Conservation (phyloP, 495 filamentous ascomycete genomes). For the Amphirosellinia nigrospora region DNA sequence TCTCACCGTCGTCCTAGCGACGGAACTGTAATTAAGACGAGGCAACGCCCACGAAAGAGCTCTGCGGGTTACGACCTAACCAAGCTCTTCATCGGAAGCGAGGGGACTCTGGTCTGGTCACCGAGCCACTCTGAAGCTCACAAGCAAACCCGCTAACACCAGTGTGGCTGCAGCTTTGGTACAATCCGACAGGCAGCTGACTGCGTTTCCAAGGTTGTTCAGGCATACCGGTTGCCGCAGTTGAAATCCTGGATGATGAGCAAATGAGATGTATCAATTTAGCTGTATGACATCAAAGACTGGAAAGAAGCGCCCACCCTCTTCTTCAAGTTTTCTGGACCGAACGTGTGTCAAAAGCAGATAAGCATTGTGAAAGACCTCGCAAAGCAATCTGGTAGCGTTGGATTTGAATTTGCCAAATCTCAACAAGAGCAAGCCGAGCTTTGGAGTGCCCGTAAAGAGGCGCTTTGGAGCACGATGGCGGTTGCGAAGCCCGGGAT, state of each 20-base stretch:
- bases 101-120: slow-evolving; percentile 92
- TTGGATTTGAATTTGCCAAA: slow-evolving; percentile 80
- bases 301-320: slow-evolving; percentile 86
- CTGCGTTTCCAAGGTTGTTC: slow-evolving; percentile 80
- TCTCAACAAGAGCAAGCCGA: slow-evolving; percentile 71
- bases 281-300: slow-evolving; percentile 69
- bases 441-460: slow-evolving; percentile 88
- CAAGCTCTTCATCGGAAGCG: slow-evolving; percentile 85
- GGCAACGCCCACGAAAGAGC: slow-evolving; percentile 76
- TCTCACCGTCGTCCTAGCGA: slow-evolving; percentile 93
- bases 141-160: slow-evolving; percentile 75
- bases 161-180: slow-evolving; percentile 81
- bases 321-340: slow-evolving; percentile 94
- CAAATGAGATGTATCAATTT: slow-evolving; percentile 93
- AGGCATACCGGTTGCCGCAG: slow-evolving; percentile 81
- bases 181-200: slow-evolving; percentile 79
- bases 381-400: slow-evolving; percentile 64
- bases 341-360: slow-evolving; percentile 75
- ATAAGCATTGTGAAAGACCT: slow-evolving; percentile 72
- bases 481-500: slow-evolving; percentile 62
- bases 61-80: slow-evolving; percentile 89
- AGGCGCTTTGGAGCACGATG: slow-evolving; percentile 79
- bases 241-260: slow-evolving; percentile 92
- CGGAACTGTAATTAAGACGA: slow-evolving; percentile 88
- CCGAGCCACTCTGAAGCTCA: slow-evolving; percentile 86